Percentiles rank a stretch among this genome's conserved stretches.
phyloP scores from a whole-genome alignment of 495 filamentous ascomycete species.

The Astrothelium macrocarpum region DNA sequence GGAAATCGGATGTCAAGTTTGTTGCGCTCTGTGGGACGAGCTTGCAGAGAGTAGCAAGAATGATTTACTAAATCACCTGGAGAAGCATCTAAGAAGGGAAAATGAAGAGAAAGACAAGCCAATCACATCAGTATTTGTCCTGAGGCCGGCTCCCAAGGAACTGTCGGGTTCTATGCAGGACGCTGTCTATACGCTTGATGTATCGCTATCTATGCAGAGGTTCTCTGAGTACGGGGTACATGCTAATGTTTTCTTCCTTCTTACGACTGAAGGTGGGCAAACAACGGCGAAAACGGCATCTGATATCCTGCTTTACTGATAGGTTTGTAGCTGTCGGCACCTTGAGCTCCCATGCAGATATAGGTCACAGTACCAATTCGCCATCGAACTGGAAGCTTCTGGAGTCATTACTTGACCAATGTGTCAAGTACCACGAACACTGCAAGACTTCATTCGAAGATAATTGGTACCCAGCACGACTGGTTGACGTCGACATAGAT shows the following conservation, averaged over 20 bases:
- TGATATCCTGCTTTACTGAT: neutral
- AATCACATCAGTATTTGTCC: neutral
- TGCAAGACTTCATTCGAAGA: neutral
- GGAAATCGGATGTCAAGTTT: neutral
- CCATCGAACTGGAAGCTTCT: neutral
- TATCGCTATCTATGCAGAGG: neutral
- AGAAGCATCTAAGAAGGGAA: neutral
- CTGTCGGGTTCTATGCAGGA: neutral
- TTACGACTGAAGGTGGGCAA: neutral
- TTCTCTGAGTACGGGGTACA: neutral
- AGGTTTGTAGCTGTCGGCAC: neutral
- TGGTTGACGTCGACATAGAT: neutral
- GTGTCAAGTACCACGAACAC: neutral
- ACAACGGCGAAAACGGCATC: neutral
- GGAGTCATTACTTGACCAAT: neutral
- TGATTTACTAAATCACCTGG: neutral
- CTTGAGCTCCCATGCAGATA: neutral
- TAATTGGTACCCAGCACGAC: neutral
- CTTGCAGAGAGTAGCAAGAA: neutral
- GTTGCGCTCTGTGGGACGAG: neutral
- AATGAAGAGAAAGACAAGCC: neutral
- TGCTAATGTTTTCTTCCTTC: neutral
- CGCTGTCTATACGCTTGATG: neutral
- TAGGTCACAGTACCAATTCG: neutral
- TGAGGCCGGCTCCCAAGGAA: neutral